Evolutionary conservation across 495 filamentous ascomycete species (phyloP).

Genomic region (Penicillium maclennaniae): DNA sequence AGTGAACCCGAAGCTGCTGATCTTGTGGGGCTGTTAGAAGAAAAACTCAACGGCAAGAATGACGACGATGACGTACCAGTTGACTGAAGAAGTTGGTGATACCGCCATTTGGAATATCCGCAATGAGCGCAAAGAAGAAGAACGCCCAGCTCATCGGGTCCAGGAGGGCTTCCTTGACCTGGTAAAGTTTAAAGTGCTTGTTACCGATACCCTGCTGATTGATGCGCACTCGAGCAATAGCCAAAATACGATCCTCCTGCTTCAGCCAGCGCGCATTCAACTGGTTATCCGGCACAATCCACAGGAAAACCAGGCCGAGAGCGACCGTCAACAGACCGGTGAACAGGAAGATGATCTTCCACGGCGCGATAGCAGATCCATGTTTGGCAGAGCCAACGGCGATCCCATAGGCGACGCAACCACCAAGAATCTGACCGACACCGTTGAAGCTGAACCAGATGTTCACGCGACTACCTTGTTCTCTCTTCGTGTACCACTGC

Average conservation of each 20-base stretch:
- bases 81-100: conserved; percentile 72
- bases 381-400: conserved; percentile 51
- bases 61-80: conserved; percentile 27
- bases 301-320: conserved; percentile 57
- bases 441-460: conserved; percentile 66
- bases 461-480: conserved; percentile 54
- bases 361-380: conserved; percentile 53
- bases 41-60: conserved; percentile 27
- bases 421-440: conserved; percentile 58
- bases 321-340: conserved; percentile 58
- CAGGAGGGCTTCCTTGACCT: conserved; percentile 54
- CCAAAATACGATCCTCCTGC: conserved; percentile 56
- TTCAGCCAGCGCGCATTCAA: conserved; percentile 64
- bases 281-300: conserved; percentile 65
- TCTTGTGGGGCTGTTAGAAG: conserved; percentile 22
- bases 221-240: conserved; percentile 56
- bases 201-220: conserved; percentile 70
- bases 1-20: conserved; percentile 48
- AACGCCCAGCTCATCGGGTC: conserved; percentile 67
- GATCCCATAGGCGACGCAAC: conserved; percentile 62
- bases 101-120: conserved; percentile 64
- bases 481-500: conserved; percentile 59
- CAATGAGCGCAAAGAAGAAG: conserved; percentile 57
- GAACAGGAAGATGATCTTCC: conserved; percentile 68
- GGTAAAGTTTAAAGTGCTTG: conserved; percentile 63